Base-by-base conservation (phyloP, 2,329 filamentous ascomycete genomes). In the Neopestalotiopsis clavispora region DNA sequence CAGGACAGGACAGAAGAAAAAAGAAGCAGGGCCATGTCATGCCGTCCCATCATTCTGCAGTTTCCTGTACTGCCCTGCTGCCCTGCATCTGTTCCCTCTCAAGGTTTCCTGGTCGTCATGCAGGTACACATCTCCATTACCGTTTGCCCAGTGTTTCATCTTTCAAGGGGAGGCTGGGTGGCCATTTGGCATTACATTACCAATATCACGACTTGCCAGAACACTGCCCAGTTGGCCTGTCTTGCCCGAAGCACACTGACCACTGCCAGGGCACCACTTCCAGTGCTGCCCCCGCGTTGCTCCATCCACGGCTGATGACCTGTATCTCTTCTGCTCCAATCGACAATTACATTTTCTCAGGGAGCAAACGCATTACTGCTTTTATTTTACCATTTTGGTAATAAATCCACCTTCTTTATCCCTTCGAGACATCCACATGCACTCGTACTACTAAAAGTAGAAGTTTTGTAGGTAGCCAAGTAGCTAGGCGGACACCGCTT, bases 141-240 rank as follows among this genome's bases (percentile, higher is more conserved):
- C 59, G 59, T 62, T 62, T 40, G 59, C 32, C 59, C 32, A 62
- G 59, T 62, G 59, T 62, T 62, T 62, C 59, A 62, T 40, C 30
- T 62, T 62, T 40, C 34, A 38, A 10, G 45, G 45, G 45, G 45
- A 20, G n/a, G 45, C 17, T 52, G 45, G 45, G 17, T 23, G 45
- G 17, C 20, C 45, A 52, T 52, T 52, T 52, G 20, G 17, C 20
- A 52, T 20, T n/a, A n/a, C 20, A 52, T 52, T 52, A n/a, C 45
- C 45, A 52, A 52, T 52, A 52, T 38, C 34, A 52, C 20, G 45
- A 52, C 6, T n/a, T 9, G 20, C 17, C 17, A 52, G 20, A 20
- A 52, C 45, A 52, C 45, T 52, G 45, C 45, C 45, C 45, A 52
- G 45, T 52, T 52, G 45, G 45, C 45, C 45, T 52, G 45, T 52